Evolutionary conservation across 352 stramenopile genomes (phyloP).

Genomic region (Detonula confervacea): DNA sequence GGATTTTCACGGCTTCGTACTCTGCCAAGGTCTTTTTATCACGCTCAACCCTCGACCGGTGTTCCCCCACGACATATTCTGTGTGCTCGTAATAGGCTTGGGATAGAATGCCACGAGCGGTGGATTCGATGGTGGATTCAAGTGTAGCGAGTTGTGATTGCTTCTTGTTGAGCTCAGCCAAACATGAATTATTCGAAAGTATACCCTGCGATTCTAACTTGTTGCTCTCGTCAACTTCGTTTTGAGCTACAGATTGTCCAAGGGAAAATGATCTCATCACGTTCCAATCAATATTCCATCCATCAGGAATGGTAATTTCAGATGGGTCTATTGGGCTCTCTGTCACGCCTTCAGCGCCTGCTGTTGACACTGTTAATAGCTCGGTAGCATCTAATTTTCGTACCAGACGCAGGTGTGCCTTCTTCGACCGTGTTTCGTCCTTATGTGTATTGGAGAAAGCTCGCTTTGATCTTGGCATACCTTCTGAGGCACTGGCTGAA

Average conservation of each 20-base stretch:
- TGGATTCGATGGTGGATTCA: constrained; percentile 54
- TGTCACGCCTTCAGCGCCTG: constrained; percentile 21
- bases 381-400: background rate
- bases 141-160: constrained; percentile 50
- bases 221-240: background rate
- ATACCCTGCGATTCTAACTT: constrained; percentile 15
- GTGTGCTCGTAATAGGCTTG: constrained; percentile 61
- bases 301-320: constrained; percentile 16
- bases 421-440: constrained; percentile 15
- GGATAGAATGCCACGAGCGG: constrained; percentile 37
- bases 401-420: constrained; percentile 33
- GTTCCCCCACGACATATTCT: constrained; percentile 53
- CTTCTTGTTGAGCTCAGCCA: constrained; percentile 62
- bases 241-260: background rate
- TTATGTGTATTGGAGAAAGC: constrained; percentile 27
- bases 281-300: constrained; percentile 45
- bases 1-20: constrained; percentile 55
- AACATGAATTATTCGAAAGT: constrained; percentile 48
- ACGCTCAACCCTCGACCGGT: constrained; percentile 22
- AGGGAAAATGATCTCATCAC: constrained; percentile 37
- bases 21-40: constrained; percentile 56
- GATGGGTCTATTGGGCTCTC: constrained; percentile 17
- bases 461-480: background rate
- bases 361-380: constrained; percentile 16
- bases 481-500: constrained; percentile 7